phyloP scores from a whole-genome alignment of 1,139 yeast genomes.

The Blastobotrys ciferrii region DNA sequence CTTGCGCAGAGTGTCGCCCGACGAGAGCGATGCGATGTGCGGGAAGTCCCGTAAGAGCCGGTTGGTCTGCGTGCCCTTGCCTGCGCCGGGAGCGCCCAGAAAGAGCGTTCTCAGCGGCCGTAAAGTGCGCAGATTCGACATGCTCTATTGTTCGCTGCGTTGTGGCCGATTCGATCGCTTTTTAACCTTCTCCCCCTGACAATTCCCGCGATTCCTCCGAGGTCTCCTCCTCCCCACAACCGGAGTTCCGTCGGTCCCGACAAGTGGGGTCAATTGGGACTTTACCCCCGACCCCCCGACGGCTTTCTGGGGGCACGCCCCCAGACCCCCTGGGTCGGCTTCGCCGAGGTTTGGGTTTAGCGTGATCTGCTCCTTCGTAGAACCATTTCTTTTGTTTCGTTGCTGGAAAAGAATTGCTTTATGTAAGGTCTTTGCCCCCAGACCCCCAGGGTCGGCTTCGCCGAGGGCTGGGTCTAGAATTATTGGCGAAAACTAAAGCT shows the following conservation, averaged over 20 bases:
- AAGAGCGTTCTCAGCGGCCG: slow-evolving; percentile 64
- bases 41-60: slow-evolving; percentile 57
- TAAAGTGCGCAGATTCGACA: slow-evolving; percentile 1
- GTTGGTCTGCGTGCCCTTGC: slow-evolving; percentile 86
- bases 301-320: too few relatives aligned
- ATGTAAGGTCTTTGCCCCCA: too few relatives aligned
- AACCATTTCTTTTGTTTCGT: too few relatives aligned
- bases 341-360: too few relatives aligned
- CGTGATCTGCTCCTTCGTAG: too few relatives aligned
- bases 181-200: not conserved
- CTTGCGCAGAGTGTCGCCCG: slow-evolving; percentile 77
- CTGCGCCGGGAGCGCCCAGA: slow-evolving; percentile 93
- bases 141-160: not conserved
- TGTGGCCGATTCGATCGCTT: not conserved
- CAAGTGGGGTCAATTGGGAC: not conserved
- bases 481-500: too few relatives aligned
- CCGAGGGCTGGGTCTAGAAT: too few relatives aligned
- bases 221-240: not conserved
- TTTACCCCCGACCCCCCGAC: not conserved
- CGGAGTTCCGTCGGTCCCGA: not conserved
- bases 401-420: too few relatives aligned
- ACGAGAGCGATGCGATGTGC: slow-evolving; percentile 55
- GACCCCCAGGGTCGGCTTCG: too few relatives aligned
- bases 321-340: too few relatives aligned
- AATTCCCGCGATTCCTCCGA: not conserved